These are phyloP conservation scores for Oehlia diaphana DNA, from an alignment of 192 early-diverging fungal genomes.

Conservation along the genomic window DNA sequence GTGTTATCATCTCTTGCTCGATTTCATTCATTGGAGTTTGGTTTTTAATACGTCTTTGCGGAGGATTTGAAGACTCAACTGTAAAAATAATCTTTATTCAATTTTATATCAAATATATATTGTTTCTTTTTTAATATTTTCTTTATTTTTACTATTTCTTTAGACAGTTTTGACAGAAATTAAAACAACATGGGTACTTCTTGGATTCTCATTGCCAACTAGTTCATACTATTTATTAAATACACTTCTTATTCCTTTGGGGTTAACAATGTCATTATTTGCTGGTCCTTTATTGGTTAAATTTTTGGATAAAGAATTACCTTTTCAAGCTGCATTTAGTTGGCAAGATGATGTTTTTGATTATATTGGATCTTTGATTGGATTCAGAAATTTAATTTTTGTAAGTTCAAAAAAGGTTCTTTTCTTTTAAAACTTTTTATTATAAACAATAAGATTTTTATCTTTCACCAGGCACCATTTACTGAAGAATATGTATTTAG, in stretches of 20 bases:
- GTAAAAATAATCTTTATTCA: background rate
- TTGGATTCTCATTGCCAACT: constrained; percentile 39
- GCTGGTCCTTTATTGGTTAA: constrained; percentile 53
- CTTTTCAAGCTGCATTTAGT: constrained; percentile 41
- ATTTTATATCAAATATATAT: background rate
- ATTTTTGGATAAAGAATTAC: constrained; percentile 44
- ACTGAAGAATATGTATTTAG: constrained; percentile 79
- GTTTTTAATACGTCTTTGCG: background rate
- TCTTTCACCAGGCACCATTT: constrained; percentile 57
- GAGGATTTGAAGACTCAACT: background rate
- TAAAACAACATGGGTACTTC: constrained; percentile 21
- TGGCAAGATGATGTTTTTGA: constrained; percentile 33
- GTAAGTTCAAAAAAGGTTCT: constrained; percentile 31
- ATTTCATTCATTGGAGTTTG: constrained; percentile 18
- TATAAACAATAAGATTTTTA: background rate
- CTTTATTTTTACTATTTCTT: background rate
- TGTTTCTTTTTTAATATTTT: no score
- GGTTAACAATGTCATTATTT: constrained; percentile 53
- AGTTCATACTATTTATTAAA: constrained; percentile 27
- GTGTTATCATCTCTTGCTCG: background rate
- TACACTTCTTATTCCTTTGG: constrained; percentile 35
- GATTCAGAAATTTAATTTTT: constrained; percentile 49
- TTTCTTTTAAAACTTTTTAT: background rate
- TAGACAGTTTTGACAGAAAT: constrained; percentile 20
- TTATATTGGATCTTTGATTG: constrained; percentile 31